Evolutionary conservation across 345 rosid species (phyloP).

Genomic region (Schrenkiella parvula): DNA sequence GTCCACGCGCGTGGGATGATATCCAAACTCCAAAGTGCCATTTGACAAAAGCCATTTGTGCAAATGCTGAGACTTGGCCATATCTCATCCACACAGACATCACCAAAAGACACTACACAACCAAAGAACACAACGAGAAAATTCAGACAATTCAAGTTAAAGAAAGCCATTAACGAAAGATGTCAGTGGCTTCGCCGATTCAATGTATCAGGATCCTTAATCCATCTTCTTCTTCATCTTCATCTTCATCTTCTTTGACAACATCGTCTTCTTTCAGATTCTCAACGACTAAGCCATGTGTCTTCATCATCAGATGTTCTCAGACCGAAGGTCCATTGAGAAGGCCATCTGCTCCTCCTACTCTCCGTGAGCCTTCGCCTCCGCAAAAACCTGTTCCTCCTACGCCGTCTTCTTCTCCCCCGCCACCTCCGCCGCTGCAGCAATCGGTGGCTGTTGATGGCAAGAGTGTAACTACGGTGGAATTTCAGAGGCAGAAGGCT

Average conservation of each 20-base stretch:
- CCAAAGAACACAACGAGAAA: background rate
- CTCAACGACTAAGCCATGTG: conserved; percentile 40
- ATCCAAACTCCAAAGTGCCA: background rate
- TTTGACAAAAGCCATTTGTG: conserved; percentile 15
- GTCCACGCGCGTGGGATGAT: background rate
- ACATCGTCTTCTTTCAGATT: conserved; percentile 42
- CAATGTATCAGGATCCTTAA: conserved; percentile 57
- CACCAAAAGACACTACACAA: conserved; percentile 14
- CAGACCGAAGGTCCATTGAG: conserved; percentile 86
- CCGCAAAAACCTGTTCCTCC: conserved; percentile 45
- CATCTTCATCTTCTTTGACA: conserved; percentile 34
- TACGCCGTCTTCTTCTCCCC: conserved; percentile 36
- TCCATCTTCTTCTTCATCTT: conserved; percentile 47
- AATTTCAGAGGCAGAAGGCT: conserved; percentile 88
- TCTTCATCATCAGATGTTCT: conserved; percentile 57
- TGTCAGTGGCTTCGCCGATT: conserved; percentile 68
- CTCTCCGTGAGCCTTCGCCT: conserved; percentile 43
- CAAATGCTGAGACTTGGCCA: conserved; percentile 32
- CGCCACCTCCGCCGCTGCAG: conserved; percentile 32
- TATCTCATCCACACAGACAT: conserved; percentile 34
- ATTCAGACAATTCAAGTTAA: background rate
- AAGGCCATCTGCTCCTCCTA: conserved; percentile 74
- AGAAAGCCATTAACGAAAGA: conserved; percentile 5
- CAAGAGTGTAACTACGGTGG: conserved; percentile 51
- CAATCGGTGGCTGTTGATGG: conserved; percentile 31